Evolutionary conservation across 805 yeast species (phyloP), one percentile per base, ranked within the genome.

Genomic region (Ascoidea rubescens): DNA sequence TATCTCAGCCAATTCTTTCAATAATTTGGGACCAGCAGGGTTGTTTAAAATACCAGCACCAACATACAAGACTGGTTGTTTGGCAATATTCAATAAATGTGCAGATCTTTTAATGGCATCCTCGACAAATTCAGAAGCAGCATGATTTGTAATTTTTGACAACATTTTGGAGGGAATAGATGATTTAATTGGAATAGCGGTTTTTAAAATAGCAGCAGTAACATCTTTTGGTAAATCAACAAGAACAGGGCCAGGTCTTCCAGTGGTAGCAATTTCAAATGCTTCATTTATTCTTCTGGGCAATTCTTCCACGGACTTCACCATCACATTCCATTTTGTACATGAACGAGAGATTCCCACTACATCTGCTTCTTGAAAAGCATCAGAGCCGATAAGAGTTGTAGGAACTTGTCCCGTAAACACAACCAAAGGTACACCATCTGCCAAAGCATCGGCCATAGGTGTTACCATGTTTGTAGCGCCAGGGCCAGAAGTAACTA

Each of bases 301-400:
- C 59, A 93, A 74, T 70, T 93, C 99, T 52, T 90, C 91, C 51
- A 93, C 91, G 64, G 78, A 78, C 69, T 88, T 93, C 54, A 93
- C 97, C 99, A 93, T 93, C 45, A 90, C 97, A 65, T 95, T 93
- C 99, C 99, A 93, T 69, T 93, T 93, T 55, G 99, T 89, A 75
- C 99, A 93, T 5, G 96, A 82, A 66, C 99, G 80, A 4, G 98
- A 87, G 63, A 93, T 93, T 61, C 98, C 99, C 48, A 93, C 80
- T 51, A 91, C 95, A 65, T 93, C 99, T 50, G 99, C 99, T 73
- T 93, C 99, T 74, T 93, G 99, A 83, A 93, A 93, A 31, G 98
- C 95, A 67, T 93, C 99, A 12, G 98, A 91, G 63, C 99, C 99
- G 61, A 93, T 93, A 47, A 96, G 90, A 52, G 84, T 71, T 43